These are phyloP conservation scores for Rosa persica DNA, from an alignment of 306 rosid genomes.

Conservation along the genomic window DNA sequence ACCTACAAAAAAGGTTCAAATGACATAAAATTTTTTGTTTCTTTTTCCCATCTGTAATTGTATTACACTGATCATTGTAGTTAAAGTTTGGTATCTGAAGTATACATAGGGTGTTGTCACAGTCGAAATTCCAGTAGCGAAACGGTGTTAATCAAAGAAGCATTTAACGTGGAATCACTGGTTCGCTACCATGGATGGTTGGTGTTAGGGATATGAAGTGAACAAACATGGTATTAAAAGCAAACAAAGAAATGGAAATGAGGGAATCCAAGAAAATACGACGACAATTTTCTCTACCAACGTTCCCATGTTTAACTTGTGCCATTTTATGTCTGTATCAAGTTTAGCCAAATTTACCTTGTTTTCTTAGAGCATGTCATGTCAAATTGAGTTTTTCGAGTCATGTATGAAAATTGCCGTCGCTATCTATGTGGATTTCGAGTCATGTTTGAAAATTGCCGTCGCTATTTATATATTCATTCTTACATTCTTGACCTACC, in stretches of 20 bases:
- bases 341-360: too few species aligned
- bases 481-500: not conserved
- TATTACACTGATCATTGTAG: conserved; percentile 9
- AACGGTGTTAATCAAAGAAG: not conserved
- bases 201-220: too few species aligned
- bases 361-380: too few species aligned
- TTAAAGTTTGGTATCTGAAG: conserved; percentile 16
- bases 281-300: too few species aligned
- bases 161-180: not conserved
- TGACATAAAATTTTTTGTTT: conserved; percentile 18
- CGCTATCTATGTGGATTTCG: too few species aligned
- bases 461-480: not conserved
- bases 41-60: conserved; percentile 19
- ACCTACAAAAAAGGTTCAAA: conserved; percentile 50
- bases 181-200: too few species aligned
- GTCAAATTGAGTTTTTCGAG: too few species aligned
- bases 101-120: not conserved
- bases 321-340: too few species aligned
- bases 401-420: not conserved
- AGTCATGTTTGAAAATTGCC: not conserved
- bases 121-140: not conserved
- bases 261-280: too few species aligned
- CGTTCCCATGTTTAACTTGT: too few species aligned
- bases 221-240: too few species aligned
- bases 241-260: too few species aligned